Evolutionary conservation across 2,329 filamentous ascomycete genomes (phyloP), one percentile per base, ranked within the genome.

Genomic region (Trichophyton simii): DNA sequence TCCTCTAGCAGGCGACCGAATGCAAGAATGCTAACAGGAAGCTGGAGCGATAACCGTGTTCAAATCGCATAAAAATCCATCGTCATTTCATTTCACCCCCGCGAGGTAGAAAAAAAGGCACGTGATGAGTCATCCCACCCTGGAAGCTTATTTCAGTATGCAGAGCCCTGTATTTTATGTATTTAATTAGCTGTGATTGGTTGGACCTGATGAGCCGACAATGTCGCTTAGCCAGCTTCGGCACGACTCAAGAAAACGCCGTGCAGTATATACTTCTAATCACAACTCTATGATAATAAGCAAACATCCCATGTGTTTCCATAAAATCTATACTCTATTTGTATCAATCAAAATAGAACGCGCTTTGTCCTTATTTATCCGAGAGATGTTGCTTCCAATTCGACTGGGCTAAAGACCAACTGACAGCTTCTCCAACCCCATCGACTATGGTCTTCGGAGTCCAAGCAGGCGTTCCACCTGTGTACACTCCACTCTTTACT

Each of bases 401-500:
- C 60, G 80, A 76, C 66, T 77, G 78, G 72, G 83, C 78, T 69
- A 94, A 73, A 3, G 86, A 89, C 87, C 87, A 95, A 63, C 83
- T 77, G 3, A 95, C 88, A 9, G 88, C 91, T 65, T 85, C 84
- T 67, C 83, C 80, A 2, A 95, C 91, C 75, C 92, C 85, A 42
- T 88, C 82, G 22, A 87, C 84, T 64, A 90, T 84, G 28, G 80
- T 80, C 58, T 79, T 81, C 6, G 89, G 89, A 66, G 76, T 76
- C 71, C 83, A 80, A 20, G 79, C 78, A 13, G 88, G 87, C 52
- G 80, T 77, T 34, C 75, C 74, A 15, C 76, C 78, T 61, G 72
- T 71, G 75, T 87, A 95, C 0, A 96, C 90, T 0, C 91, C 91
- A 7, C 88, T 95, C 66, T 84, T 80, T 31, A 95, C 87, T 62